Percentiles rank a stretch among this genome's conserved stretches.
These are phyloP conservation scores for Microcos paniculata DNA, from an alignment of 345 rosid species.

Conservation along the genomic window DNA sequence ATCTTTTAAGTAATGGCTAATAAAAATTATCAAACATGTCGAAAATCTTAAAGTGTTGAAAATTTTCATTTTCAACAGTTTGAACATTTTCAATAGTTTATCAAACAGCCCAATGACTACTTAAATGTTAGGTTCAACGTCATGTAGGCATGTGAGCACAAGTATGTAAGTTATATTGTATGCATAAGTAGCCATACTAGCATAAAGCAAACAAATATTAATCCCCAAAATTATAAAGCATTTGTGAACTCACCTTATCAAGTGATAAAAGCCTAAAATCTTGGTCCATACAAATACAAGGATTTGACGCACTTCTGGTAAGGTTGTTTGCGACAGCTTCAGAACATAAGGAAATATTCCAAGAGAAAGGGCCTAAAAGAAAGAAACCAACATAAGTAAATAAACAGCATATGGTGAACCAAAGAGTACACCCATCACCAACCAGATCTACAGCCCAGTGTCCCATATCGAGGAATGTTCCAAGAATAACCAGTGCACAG, in stretches of 20 bases:
- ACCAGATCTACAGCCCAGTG: constrained; percentile 99
- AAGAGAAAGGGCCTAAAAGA: constrained; percentile 85
- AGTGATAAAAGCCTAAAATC: constrained; percentile 94
- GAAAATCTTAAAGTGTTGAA: no score
- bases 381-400: constrained; percentile 15
- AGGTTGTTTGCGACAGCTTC: constrained; percentile 91
- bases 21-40: no score
- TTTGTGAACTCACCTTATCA: constrained; percentile 69
- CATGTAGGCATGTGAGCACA: background rate
- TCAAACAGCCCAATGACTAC: no score
- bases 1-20: no score
- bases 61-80: no score
- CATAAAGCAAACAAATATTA: background rate
- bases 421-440: constrained; percentile 20
- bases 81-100: no score
- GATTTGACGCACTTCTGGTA: constrained; percentile 91
- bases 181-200: constrained; percentile 4
- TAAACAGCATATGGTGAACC: constrained; percentile 12
- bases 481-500: constrained; percentile 95
- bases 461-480: constrained; percentile 99
- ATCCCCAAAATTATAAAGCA: background rate
- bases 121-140: background rate
- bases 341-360: constrained; percentile 99
- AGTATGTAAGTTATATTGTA: background rate
- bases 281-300: constrained; percentile 99